Evolutionary conservation across 345 rosid genomes (phyloP), one percentile per base, ranked within the genome.

Genomic region (Zanthoxylum bungeanum): DNA sequence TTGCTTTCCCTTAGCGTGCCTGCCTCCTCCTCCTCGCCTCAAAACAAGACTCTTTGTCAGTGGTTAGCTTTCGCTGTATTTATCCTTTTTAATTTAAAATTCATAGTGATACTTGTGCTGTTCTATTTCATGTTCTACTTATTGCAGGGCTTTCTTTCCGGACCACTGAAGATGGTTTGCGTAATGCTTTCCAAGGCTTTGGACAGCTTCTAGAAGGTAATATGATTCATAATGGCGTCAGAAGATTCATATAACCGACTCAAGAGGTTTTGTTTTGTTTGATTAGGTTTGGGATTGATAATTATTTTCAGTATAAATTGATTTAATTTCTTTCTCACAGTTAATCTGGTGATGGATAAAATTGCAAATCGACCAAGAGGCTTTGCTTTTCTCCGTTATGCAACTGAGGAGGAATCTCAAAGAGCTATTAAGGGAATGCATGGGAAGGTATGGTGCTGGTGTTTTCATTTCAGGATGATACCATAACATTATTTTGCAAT

Each of bases 401-500:
- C 83, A 44, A 85, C 88, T 16, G 92, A 85, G 80, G 96, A 90
- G 66, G 93, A 90, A 74, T 85, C 96, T 11, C 81, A 44, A 30
- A 87, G 83, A 40, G 97, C 96, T 65, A 82, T 90, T 37, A 72
- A 89, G 73, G 97, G 93, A 77, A 92, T 92, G 96, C 96, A 92
- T 53, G 93, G 96, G 53, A 89, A 90, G 97, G 97, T 89, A 78
- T 73, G 33, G 21, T 31, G 44, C n/a, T 0, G 37, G 3, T 44
- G 27, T 27, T 27, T 64, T 27, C 68, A 42, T 27, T 2, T 60
- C 30, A 22, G 27, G n/a, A 36, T 60, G n/a, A n/a, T 8, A 60
- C 8, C n/a, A 12, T 19, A 4, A n/a, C 25, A 3, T 3, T 16
- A 0, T 21, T n/a, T n/a, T 33, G 3, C 10, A n/a, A 33, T 16